Base-by-base conservation (phyloP, 2,329 filamentous ascomycete genomes). In the Phymatotrichopsis omnivora region DNA sequence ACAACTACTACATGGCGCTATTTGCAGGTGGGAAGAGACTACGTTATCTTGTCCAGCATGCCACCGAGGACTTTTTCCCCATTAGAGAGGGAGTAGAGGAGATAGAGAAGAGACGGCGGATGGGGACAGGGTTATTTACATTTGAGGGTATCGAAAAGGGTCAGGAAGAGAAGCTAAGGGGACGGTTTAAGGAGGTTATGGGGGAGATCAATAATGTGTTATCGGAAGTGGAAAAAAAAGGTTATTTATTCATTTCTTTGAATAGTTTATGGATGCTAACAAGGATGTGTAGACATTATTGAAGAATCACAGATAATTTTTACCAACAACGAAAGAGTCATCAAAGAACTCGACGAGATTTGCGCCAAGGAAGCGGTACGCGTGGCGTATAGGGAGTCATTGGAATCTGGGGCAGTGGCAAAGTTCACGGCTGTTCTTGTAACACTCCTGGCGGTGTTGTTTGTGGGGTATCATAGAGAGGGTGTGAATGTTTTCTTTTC, bases 21-120 rank as follows among this genome's bases (percentile, higher is more conserved):
- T 56, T 56, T 24, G 53, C 53, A 10, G 53, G 53, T 11, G 53
- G 53, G 7, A 52, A 52, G 42, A 46, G 54, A 5, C 37, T 56
- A 11, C 39, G 42, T n/a, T 39, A 47, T 19, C 46, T 44, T 37
- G 45, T 56, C n/a, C 38, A 37, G 12, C 38, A 47, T 10, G 43
- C 35, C 11, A 22, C 7, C 5, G 42, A 44, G 32, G 45, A 29
- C 5, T 56, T 56, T 37, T 54, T 56, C 24, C 53, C 53, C 3
- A 25, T 40, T 11, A 38, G 35, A 6, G 24, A 37, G 19, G 35
- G 35, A 11, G 44, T 47, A 40, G 35, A 39, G 12, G 36, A 43
- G 14, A 8, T 34, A 3, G 50, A 48, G 24, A 45, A 53, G 16
- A 34, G 51, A 11, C 5, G 31, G 20, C 29, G 7, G 17, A 36